Evolutionary conservation across 2,329 filamentous ascomycete genomes (phyloP).

Genomic region (Capronia americana): DNA sequence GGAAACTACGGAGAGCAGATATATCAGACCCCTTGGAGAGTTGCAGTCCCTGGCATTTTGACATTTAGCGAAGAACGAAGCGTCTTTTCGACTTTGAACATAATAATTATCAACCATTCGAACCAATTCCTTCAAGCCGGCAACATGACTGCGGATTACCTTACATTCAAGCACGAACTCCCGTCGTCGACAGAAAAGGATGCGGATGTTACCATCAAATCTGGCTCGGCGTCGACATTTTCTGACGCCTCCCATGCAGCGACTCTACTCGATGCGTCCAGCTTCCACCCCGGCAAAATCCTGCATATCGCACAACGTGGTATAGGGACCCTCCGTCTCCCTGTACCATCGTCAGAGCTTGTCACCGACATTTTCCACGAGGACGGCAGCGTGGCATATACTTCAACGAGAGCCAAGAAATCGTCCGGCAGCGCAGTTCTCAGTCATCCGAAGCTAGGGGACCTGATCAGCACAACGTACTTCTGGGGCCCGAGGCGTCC

Average conservation of each 20-base stretch:
- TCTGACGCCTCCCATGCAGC: constrained; percentile 14
- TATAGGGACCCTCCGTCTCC: constrained; percentile 42
- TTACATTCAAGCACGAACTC: not conserved
- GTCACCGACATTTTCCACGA: constrained; percentile 45
- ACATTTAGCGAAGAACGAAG: not conserved
- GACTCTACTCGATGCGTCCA: constrained; percentile 9
- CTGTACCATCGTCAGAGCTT: constrained; percentile 49
- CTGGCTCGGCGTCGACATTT: constrained; percentile 7
- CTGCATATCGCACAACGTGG: constrained; percentile 43
- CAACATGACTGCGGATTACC: not conserved
- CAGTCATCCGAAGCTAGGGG: constrained; percentile 46
- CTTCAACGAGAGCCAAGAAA: constrained; percentile 57
- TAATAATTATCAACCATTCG: constrained; percentile 6
- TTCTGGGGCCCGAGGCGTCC: constrained; percentile 62
- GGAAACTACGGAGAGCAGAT: not conserved
- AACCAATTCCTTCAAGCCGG: constrained; percentile 6
- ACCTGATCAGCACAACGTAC: constrained; percentile 62
- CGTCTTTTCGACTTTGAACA: not conserved
- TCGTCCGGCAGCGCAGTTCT: constrained; percentile 59
- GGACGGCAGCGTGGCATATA: constrained; percentile 55
- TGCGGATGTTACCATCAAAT: constrained; percentile 11
- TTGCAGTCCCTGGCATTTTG: not conserved
- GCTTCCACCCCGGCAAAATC: constrained; percentile 20
- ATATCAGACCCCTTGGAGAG: not conserved
- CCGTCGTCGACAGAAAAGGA: constrained; percentile 5